Evolutionary conservation across 2,329 filamentous ascomycete genomes (phyloP).

Genomic region (Pyrenochaeta sp.): DNA sequence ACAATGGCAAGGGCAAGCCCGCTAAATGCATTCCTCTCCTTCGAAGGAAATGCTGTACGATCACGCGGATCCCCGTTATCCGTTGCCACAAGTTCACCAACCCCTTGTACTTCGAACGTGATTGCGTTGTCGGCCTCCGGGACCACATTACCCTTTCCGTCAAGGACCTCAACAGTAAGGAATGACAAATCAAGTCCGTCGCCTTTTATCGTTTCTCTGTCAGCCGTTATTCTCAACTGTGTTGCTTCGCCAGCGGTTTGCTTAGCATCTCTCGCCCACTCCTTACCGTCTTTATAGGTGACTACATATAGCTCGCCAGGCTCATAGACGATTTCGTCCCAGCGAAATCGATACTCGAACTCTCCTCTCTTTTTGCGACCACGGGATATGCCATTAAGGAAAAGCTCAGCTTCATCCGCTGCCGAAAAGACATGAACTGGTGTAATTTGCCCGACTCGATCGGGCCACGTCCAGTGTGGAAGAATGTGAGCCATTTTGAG

Average conservation of each 20-base stretch:
- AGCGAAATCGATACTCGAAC: conserved; percentile 61
- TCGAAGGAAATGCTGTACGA: conserved; percentile 29
- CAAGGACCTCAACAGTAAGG: conserved; percentile 57
- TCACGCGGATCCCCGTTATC: conserved; percentile 38
- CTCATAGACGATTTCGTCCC: conserved; percentile 61
- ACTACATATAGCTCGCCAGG: conserved; percentile 60
- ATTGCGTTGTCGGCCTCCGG: conserved; percentile 55
- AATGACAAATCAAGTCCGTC: conserved; percentile 59
- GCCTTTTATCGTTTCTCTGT: conserved; percentile 52
- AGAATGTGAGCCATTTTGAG: conserved; percentile 61
- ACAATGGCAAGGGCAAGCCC: conserved; percentile 38
- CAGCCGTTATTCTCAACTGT: conserved; percentile 51
- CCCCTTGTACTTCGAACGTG: conserved; percentile 55
- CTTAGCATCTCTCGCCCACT: conserved; percentile 57
- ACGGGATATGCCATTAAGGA: conserved; percentile 60
- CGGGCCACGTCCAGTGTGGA: conserved; percentile 65
- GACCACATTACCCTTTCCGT: conserved; percentile 55
- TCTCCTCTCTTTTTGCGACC: conserved; percentile 51
- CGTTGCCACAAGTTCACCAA: conserved; percentile 52
- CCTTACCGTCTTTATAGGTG: conserved; percentile 57
- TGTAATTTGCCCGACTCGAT: conserved; percentile 58
- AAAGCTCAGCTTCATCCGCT: conserved; percentile 64
- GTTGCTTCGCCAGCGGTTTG: conserved; percentile 54
- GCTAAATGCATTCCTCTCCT: conserved; percentile 33
- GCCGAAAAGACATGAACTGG: conserved; percentile 64